These are phyloP conservation scores for Elsinoe australis DNA, from an alignment of 2,329 filamentous ascomycete genomes.

Conservation along the genomic window DNA sequence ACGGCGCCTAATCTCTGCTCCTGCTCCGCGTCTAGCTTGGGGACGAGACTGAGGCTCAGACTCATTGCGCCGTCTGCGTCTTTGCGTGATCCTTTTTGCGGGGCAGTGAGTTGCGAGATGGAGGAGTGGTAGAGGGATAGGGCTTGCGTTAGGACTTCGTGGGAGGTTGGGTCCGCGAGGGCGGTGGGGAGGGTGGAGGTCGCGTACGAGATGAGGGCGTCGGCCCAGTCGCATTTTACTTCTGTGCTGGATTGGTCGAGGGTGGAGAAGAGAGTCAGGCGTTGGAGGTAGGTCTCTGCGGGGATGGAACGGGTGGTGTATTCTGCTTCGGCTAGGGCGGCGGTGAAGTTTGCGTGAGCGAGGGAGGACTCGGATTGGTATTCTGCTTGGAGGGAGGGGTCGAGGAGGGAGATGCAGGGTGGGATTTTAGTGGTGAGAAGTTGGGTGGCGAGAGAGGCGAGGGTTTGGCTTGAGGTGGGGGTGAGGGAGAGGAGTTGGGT, in stretches of 20 bases:
- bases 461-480: constrained; percentile 39
- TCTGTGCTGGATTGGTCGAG: constrained; percentile 37
- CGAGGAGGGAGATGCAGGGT: constrained; percentile 42
- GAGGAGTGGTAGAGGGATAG: not conserved
- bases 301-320: constrained; percentile 47
- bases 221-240: constrained; percentile 48
- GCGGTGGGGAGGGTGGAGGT: not conserved
- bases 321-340: constrained; percentile 49
- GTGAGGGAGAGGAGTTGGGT: constrained; percentile 43
- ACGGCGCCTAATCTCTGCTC: constrained; percentile 1
- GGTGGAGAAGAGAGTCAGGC: constrained; percentile 31
- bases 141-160: not conserved
- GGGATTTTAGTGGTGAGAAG: constrained; percentile 49
- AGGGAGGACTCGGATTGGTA: constrained; percentile 38
- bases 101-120: not conserved
- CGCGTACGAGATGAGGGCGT: constrained; percentile 49
- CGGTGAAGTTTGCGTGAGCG: constrained; percentile 49
- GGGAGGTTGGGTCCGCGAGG: not conserved
- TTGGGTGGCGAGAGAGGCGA: constrained; percentile 53
- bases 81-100: not conserved
- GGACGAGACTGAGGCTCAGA: constrained; percentile 7
- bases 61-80: constrained; percentile 4
- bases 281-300: constrained; percentile 45
- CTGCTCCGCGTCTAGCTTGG: constrained; percentile 1
- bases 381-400: too few relatives aligned